Evolutionary conservation across 495 filamentous ascomycete species (phyloP).

Genomic region (Trichocladium antarcticum): DNA sequence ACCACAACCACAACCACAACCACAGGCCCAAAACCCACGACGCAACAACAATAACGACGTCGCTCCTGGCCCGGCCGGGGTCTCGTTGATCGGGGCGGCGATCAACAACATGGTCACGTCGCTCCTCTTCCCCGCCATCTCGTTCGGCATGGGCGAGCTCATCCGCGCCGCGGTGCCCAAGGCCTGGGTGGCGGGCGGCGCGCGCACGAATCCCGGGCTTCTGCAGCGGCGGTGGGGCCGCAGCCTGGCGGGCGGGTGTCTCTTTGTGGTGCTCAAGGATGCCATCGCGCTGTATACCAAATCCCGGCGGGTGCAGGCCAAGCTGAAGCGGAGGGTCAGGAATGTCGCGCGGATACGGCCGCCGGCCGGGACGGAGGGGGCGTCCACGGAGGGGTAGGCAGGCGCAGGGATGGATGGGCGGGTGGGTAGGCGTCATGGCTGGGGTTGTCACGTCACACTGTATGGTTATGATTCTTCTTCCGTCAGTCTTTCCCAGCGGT

Average conservation of each 20-base stretch:
- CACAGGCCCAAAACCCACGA: not conserved
- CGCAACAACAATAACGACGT: conserved; percentile 2
- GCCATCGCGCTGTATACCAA: conserved; percentile 61
- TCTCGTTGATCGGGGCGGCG: conserved; percentile 11
- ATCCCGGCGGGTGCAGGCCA: conserved; percentile 60
- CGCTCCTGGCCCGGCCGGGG: conserved; percentile 9
- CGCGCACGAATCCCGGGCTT: conserved; percentile 43
- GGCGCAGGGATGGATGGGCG: not conserved
- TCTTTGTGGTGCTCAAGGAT: conserved; percentile 70
- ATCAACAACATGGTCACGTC: conserved; percentile 32
- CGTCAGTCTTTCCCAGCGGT: too few species aligned
- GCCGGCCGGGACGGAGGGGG: not conserved
- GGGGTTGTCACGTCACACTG: too few species aligned
- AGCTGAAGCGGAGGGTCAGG: conserved; percentile 52
- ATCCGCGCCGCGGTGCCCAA: conserved; percentile 51
- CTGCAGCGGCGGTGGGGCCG: conserved; percentile 68
- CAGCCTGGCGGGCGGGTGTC: conserved; percentile 67
- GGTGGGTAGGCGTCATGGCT: not conserved
- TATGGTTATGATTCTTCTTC: too few species aligned
- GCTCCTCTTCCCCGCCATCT: conserved; percentile 33
- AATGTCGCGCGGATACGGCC: conserved; percentile 34
- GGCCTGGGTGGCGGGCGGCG: conserved; percentile 43
- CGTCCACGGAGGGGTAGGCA: not conserved
- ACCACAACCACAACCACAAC: conserved; percentile 1
- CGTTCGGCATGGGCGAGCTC: conserved; percentile 52